Base-by-base conservation (phyloP, 2,329 filamentous ascomycete genomes). In the Arthrinium puccinioides region DNA sequence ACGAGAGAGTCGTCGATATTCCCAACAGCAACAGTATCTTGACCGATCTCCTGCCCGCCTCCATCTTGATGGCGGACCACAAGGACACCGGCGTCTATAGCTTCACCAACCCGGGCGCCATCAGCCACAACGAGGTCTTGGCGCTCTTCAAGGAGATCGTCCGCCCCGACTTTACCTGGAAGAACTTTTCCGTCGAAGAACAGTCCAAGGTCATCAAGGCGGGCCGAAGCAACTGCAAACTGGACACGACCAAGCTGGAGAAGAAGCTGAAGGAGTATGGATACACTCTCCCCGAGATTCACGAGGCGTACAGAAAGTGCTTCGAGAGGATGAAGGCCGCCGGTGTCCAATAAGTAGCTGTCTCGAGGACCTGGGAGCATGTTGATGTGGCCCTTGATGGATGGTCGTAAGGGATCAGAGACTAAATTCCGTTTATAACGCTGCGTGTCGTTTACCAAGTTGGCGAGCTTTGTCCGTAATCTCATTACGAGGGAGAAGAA, bases 61-160 rank as follows among this genome's bases (percentile, higher is more conserved):
- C 75, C 3, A 66, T 82, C 43, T 53, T 78, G 31, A 60, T 82
- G 45, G 72, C 78, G 20, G 73, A 81, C 55, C 67, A 79, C 58
- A 61, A 63, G 27, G 78, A 82, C 28, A 74, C 69, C 1, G 79
- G 79, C 14, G 64, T 84, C 46, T 82, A 78, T 60, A 84, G 84
- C 62, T 82, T 83, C 56, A 82, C 78, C 42, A 84, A 83, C 60
- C 79, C 79, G 1, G 79, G 79, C 10, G 74, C 76, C 44, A 82
- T 84, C 54, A 79, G 76, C n/a, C 79, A 83, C 60, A 83, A 83
- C 55, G 77, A 83, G 59, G 77, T 84, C 6, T 63, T 84, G 26
- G 48, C 61, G 3, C 61, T 84, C 28, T 82, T 82, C 61, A 72
- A 70, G 49, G 69, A 82, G 44, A 76, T 79, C 45, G 70, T 84